Conservation (phyloP, 805 yeast species). For the Komagataella pastoris region DNA sequence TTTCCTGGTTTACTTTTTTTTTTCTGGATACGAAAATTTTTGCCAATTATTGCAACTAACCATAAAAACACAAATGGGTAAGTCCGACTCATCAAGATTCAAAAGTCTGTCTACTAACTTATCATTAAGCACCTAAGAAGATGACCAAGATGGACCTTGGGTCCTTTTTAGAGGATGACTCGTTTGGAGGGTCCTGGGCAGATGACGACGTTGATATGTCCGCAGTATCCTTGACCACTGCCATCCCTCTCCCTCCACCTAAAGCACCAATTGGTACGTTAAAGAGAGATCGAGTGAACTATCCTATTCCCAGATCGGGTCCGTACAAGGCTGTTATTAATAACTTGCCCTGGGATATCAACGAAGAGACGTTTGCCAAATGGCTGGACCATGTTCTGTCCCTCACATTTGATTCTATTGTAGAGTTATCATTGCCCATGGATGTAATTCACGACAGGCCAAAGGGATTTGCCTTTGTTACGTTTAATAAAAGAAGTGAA, state of each 20-base stretch:
- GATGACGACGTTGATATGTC: slow-evolving; percentile 72
- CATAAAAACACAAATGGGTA: not conserved
- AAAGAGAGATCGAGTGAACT: slow-evolving; percentile 40
- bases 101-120: not conserved
- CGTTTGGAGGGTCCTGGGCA: slow-evolving; percentile 69
- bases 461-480: slow-evolving; percentile 41
- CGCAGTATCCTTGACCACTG: slow-evolving; percentile 34
- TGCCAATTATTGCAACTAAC: not conserved
- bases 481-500: slow-evolving; percentile 29
- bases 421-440: slow-evolving; percentile 59
- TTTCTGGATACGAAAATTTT: not conserved
- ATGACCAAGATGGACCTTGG: slow-evolving; percentile 73
- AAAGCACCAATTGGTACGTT: not conserved
- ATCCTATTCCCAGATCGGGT: slow-evolving; percentile 80
- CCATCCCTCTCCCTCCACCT: slow-evolving; percentile 1
- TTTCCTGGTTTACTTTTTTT: not conserved
- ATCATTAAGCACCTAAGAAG: slow-evolving; percentile 11
- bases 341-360: slow-evolving; percentile 73
- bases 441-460: slow-evolving; percentile 50
- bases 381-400: slow-evolving; percentile 44
- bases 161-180: slow-evolving; percentile 69
- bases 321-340: slow-evolving; percentile 87
- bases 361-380: slow-evolving; percentile 47
- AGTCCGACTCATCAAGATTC: not conserved
- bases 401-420: slow-evolving; percentile 35